Base-by-base conservation (phyloP, 768 basidiomycete species). In the Tephrocybe sp. region DNA sequence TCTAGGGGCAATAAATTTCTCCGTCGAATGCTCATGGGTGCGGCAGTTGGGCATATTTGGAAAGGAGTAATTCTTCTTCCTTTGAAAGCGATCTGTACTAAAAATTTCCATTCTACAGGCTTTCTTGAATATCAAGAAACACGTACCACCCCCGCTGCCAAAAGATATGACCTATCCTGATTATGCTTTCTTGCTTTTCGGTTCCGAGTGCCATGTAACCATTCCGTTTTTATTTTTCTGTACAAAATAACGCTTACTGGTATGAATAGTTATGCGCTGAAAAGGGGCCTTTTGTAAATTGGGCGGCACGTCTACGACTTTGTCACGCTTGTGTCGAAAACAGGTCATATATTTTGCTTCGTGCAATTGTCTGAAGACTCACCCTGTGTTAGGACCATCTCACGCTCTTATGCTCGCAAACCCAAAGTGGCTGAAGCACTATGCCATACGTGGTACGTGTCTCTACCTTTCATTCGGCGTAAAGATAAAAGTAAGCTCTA, bases 171-270 rank as follows among this genome's bases (percentile, higher is more conserved):
- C 58, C 32, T 61, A 70, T 26, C 55, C 64, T 0, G 61, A 60
- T 21, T 75, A 71, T 48, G 61, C 72, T 0, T 62, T 64, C 19
- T 54, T 74, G 11, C 37, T 72, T 7, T 76, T 67, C 55, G 64
- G 64, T 6, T 57, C 51, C 7, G 21, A 63, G 26, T 75, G 73
- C 43, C 55, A 64, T 45, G 73, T 73, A 41, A 27, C 65, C 63
- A 4, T 11, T 8, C 9, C 40, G 18, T 44, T 9, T 12, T 30
- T 13, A 22, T 19, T 9, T 42, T 13, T 6, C 15, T 19, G 9
- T 28, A 26, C 8, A 7, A 15, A 25, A 13, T 43, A n/a, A n/a
- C 28, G 46, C 21, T 34, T 13, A 11, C 18, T 46, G 18, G 19
- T 8, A 24, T 26, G 37, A 4, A 24, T 57, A 61, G 57, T 40